Base-by-base conservation (phyloP, 169 alveolate genomes). In the Babesia bovis region DNA sequence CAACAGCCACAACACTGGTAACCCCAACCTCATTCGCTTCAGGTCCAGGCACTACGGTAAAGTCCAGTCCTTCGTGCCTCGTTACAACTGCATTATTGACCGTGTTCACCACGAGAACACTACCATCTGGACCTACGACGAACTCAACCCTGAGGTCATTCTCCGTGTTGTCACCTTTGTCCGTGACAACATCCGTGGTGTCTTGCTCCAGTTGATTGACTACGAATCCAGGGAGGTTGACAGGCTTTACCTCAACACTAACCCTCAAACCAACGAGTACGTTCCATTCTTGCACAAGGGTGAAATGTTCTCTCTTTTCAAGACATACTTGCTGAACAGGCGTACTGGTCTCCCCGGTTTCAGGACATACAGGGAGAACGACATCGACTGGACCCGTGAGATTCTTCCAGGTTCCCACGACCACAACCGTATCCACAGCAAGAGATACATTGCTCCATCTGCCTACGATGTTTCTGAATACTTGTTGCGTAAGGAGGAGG, bases 251-350 rank as follows among this genome's bases (percentile, higher is more conserved):
- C 47, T 63, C 52, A 63, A 63, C 50, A 30, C 60, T 21, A 49
- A 63, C 73, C 73, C 73, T 51, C 42, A 49, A 44, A 63, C 73
- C 28, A 47, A 63, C 35, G 73, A 63, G 45, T 63, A 63, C 60
- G 60, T 32, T 3, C 30, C 41, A 17, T 63, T 63, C 60, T 0
- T 63, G 19, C 73, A 63, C 73, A 63, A 63, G 60, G 73, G 73
- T 63, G 73, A 63, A 19, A 63, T 63, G 73, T 63, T 63, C 26
- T 12, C 73, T 17, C 30, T 63, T 30, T 63, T 63, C 60, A 63
- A 63, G 60, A 23, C 42, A 32, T 63, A 63, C 47, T 19, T 63
- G 45, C 5, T 28, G 49, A 63, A 47, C 73, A 63, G 73, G 49
- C 42, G 33, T 32, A 32, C 35, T 63, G 73, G 73, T 13, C 3